These are phyloP conservation scores for Leccinum truebloodii DNA, from an alignment of 768 basidiomycete species.

Conservation along the genomic window DNA sequence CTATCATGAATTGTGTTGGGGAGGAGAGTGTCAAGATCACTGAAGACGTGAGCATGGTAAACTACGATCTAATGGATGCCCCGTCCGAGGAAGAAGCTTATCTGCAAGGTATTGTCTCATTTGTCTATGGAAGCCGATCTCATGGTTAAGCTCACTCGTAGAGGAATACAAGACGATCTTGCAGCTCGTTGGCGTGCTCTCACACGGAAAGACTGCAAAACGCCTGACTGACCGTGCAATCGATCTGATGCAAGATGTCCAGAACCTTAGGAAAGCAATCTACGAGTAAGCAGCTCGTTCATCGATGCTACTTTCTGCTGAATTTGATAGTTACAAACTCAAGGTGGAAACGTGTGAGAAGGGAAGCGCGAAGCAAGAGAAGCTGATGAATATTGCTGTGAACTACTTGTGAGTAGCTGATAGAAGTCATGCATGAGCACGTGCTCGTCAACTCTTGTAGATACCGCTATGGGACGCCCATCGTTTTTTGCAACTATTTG, in stretches of 20 bases:
- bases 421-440: slow-evolving; percentile 8
- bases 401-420: slow-evolving; percentile 75
- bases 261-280: slow-evolving; percentile 93
- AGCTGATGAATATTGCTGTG: slow-evolving; percentile 71
- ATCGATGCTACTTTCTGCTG: slow-evolving; percentile 1
- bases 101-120: slow-evolving; percentile 60
- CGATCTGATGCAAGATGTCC: slow-evolving; percentile 94
- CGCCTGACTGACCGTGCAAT: slow-evolving; percentile 84
- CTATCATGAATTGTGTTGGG: slow-evolving; percentile 59
- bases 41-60: slow-evolving; percentile 38
- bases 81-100: slow-evolving; percentile 88
- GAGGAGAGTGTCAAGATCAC: slow-evolving; percentile 41
- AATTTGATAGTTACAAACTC: slow-evolving; percentile 76
- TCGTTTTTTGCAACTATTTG: slow-evolving; percentile 94
- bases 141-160: slow-evolving; percentile 31
- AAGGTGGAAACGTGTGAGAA: slow-evolving; percentile 83
- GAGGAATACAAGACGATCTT: slow-evolving; percentile 98
- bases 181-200: slow-evolving; percentile 89
- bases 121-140: not conserved
- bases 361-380: slow-evolving; percentile 74
- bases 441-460: slow-evolving; percentile 37
- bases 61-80: slow-evolving; percentile 75
- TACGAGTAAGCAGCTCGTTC: slow-evolving; percentile 68
- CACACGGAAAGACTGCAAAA: slow-evolving; percentile 92
- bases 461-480: slow-evolving; percentile 87